These are phyloP conservation scores for Monosporozyma aerobia DNA, from an alignment of 805 yeast species.

Conservation along the genomic window DNA sequence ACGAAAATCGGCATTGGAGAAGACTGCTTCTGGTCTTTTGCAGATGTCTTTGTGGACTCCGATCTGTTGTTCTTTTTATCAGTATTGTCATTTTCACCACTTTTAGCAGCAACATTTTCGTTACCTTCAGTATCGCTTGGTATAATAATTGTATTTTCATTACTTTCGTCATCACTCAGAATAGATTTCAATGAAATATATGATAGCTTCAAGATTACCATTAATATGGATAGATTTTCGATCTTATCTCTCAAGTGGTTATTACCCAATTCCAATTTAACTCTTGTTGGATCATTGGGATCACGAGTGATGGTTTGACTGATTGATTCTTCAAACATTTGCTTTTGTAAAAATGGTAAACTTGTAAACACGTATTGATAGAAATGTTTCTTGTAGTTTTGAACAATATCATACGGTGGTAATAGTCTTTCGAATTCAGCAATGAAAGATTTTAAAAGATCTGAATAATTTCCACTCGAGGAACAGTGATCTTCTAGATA, in stretches of 20 bases:
- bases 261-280: conserved; percentile 20
- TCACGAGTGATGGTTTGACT: conserved; percentile 14
- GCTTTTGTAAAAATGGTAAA: conserved; percentile 22
- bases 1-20: conserved; percentile 17
- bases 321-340: conserved; percentile 25
- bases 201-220: conserved; percentile 23
- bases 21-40: conserved; percentile 13
- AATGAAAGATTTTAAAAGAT: conserved; percentile 16
- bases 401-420: conserved; percentile 21
- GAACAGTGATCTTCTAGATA: conserved; percentile 24
- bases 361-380: conserved; percentile 22
- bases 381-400: conserved; percentile 21
- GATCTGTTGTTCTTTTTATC: not conserved
- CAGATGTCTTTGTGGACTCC: not conserved
- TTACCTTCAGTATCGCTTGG: not conserved
- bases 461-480: conserved; percentile 19
- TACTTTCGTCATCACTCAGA: not conserved
- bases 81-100: not conserved
- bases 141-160: not conserved
- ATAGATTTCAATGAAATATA: conserved; percentile 20
- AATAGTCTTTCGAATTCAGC: conserved; percentile 16
- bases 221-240: conserved; percentile 19
- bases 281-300: conserved; percentile 12
- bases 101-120: not conserved
- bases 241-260: conserved; percentile 22